Evolutionary conservation across 2,329 filamentous ascomycete species (phyloP), one percentile per base, ranked within the genome.

Genomic region (Corinectria fuckeliana): DNA sequence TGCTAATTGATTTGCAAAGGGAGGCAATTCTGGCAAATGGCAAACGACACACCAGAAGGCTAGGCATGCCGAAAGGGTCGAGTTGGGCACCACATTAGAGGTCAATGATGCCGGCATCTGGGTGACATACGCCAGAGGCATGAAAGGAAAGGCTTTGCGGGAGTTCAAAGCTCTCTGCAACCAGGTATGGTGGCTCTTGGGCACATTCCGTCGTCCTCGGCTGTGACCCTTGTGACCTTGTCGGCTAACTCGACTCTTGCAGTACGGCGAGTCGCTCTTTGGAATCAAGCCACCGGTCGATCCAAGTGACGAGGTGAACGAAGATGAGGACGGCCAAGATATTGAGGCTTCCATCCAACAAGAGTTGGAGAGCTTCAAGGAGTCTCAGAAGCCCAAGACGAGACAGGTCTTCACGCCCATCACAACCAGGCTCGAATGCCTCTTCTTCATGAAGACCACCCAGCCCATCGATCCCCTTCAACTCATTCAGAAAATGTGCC

Each of bases 51-150:
- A 86, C 60, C 85, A 88, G 44, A 79, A 81, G 68, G 76, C 77
- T 30, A 87, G 83, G 69, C 65, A 78, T 41, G 76, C 77, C 18
- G 73, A 76, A 50, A 73, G 76, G 60, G 75, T 75, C 13, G 77
- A 77, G 36, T 66, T 76, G 64, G 81, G 80, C 38, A 80, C 75
- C 36, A 71, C 75, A 11, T 75, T 93, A 47, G 85, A 91, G 66
- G 80, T 88, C 5, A 90, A 90, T 5, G 89, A 93, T 69, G 80
- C 82, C 51, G 91, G 91, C 5, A 87, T 94, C 58, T 94, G 90
- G 90, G 88, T 89, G 25, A 93, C 91, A 0, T 93, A 90, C 72
- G 86, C 89, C 50, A 85, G 89, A 71, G 85, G 86, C 64, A 89
- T 90, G 78, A 90, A 91, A 75, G 81, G 80, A 39, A 89, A 88